phyloP scores from a whole-genome alignment of 2,329 filamentous ascomycete species.

The Aspergillus pseudoglaucus region DNA sequence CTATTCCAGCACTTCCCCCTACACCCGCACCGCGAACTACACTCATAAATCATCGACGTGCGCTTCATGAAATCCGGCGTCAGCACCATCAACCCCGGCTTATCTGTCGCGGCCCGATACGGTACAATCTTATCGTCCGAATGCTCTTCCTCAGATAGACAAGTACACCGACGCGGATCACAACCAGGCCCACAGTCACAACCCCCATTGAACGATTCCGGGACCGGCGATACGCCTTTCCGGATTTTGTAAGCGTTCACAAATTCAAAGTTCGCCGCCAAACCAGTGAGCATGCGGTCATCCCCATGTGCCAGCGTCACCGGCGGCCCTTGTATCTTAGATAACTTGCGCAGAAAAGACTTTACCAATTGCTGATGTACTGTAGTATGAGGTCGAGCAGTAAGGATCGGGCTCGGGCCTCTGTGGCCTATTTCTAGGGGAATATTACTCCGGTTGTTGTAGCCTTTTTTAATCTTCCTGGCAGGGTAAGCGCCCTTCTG shows the following conservation, averaged over 20 bases:
- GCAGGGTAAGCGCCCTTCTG: constrained; percentile 13
- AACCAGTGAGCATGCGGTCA: constrained; percentile 13
- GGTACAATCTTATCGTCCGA: constrained; percentile 24
- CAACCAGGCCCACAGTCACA: constrained; percentile 26
- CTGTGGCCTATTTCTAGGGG: constrained; percentile 5
- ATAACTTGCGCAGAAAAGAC: constrained; percentile 19
- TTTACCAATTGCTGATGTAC: constrained; percentile 8
- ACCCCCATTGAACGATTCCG: constrained; percentile 25
- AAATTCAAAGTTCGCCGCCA: constrained; percentile 34
- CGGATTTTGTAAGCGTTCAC: constrained; percentile 30
- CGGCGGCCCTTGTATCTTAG: constrained; percentile 20
- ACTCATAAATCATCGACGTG: constrained; percentile 37
- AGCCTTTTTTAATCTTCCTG: constrained; percentile 10
- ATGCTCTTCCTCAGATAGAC: constrained; percentile 25
- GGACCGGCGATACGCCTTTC: constrained; percentile 22
- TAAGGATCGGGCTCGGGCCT: constrained; percentile 6
- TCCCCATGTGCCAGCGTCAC: constrained; percentile 17
- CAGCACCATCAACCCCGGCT: constrained; percentile 18
- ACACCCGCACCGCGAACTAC: constrained; percentile 34
- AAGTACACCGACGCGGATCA: constrained; percentile 20
- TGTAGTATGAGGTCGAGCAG: not conserved
- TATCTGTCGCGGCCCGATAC: constrained; percentile 18
- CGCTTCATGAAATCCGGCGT: constrained; percentile 24
- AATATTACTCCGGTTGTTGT: constrained; percentile 7
- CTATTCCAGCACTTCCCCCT: constrained; percentile 34